Conservation (phyloP, 192 early-diverging fungal genomes). For the Backusella mclennaniae region DNA sequence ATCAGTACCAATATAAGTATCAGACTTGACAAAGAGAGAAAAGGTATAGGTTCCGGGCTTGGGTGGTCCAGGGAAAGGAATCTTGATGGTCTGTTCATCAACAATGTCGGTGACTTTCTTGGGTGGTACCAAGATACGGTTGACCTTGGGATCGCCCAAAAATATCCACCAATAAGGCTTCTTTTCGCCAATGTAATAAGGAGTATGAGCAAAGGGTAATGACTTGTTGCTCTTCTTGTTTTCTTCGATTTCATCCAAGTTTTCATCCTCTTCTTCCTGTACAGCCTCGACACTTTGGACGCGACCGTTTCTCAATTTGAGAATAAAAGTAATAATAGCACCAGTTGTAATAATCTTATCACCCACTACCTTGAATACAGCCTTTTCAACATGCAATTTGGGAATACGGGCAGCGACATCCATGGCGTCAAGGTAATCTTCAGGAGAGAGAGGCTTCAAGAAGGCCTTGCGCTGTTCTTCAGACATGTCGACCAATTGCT, state of each 20-base stretch:
- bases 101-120: conserved; percentile 78
- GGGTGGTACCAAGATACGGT: conserved; percentile 78
- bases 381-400: conserved; percentile 68
- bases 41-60: conserved; percentile 81
- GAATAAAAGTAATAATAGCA: conserved; percentile 73
- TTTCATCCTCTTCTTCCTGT: conserved; percentile 32
- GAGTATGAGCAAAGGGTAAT: conserved; percentile 56
- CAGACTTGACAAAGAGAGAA: conserved; percentile 82
- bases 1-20: conserved; percentile 86
- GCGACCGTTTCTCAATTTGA: conserved; percentile 45
- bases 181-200: conserved; percentile 70
- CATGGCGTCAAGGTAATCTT: conserved; percentile 68
- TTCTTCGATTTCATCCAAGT: conserved; percentile 38
- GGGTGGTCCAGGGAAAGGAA: conserved; percentile 95
- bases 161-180: conserved; percentile 90
- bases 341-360: conserved; percentile 77
- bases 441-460: conserved; percentile 51
- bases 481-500: conserved; percentile 65
- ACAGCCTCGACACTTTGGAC: conserved; percentile 27
- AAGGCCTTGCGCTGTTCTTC: conserved; percentile 61
- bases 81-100: conserved; percentile 59
- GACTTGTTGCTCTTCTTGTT: conserved; percentile 27
- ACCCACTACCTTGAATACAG: conserved; percentile 77
- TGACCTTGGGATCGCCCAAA: conserved; percentile 81
- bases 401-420: conserved; percentile 80